Percentiles rank a stretch among this genome's conserved stretches.
Evolutionary conservation across 164 flowering plant genomes (phyloP).

Genomic region (Berberis thunbergii): DNA sequence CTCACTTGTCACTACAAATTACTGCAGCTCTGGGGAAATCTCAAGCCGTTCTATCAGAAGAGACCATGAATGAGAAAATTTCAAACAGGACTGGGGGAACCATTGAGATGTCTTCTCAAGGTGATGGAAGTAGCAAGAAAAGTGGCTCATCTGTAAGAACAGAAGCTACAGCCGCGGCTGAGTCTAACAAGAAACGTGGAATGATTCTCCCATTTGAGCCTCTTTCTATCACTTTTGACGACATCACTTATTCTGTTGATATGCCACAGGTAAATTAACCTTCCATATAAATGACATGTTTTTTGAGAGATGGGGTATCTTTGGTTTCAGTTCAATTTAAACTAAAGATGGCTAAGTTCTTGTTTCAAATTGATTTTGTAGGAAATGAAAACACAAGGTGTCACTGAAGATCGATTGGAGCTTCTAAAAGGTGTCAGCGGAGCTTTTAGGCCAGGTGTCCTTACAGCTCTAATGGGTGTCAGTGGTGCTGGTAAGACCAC

Average conservation of each 20-base stretch:
- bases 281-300: not conserved
- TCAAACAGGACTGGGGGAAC: conserved; percentile 9
- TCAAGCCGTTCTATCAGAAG: conserved; percentile 27
- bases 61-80: conserved; percentile 10
- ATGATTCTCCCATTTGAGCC: conserved; percentile 73
- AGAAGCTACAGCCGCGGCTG: conserved; percentile 12
- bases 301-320: not conserved
- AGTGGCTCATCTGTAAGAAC: conserved; percentile 8
- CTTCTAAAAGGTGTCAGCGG: conserved; percentile 43
- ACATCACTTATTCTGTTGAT: conserved; percentile 46
- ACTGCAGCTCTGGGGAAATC: conserved; percentile 36
- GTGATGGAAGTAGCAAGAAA: not conserved
- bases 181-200: conserved; percentile 30
- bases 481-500: conserved; percentile 60
- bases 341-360: not conserved
- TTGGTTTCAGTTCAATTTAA: not conserved
- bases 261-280: conserved; percentile 22
- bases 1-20: not conserved
- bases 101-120: conserved; percentile 12
- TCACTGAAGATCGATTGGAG: conserved; percentile 17
- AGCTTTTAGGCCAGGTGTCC: conserved; percentile 45
- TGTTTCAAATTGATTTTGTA: not conserved
- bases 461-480: conserved; percentile 50
- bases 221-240: conserved; percentile 49
- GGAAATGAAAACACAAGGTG: conserved; percentile 40